A percentile compares a stretch with the other conserved stretches of the same genome.
phyloP scores from a whole-genome alignment of 495 filamentous ascomycete genomes.

The Aspergillus nanangensis region DNA sequence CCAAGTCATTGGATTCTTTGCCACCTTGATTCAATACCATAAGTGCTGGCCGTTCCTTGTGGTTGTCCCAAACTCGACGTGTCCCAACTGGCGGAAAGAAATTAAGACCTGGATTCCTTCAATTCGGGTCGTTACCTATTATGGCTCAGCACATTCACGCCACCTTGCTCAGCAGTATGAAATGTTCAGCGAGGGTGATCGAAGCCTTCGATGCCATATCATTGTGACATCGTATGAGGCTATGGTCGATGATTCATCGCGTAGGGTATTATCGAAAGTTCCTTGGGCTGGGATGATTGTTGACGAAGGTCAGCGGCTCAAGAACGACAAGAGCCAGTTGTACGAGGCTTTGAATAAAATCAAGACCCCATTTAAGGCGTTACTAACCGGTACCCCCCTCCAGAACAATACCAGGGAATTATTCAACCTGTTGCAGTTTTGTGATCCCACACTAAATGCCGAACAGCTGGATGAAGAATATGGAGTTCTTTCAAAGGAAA shows the following conservation, averaged over 20 bases:
- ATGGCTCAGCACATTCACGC: constrained; percentile 67
- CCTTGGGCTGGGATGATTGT: constrained; percentile 88
- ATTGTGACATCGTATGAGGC: constrained; percentile 95
- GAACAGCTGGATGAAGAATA: constrained; percentile 70
- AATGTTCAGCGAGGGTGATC: constrained; percentile 64
- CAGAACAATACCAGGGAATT: constrained; percentile 94
- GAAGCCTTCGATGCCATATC: constrained; percentile 74
- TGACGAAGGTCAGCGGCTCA: constrained; percentile 94
- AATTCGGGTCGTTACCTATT: constrained; percentile 86
- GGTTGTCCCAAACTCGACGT: constrained; percentile 91
- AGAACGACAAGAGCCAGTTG: constrained; percentile 82
- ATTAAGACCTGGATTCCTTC: constrained; percentile 90
- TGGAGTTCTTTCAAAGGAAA: constrained; percentile 68
- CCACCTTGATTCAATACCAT: constrained; percentile 73
- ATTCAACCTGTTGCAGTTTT: constrained; percentile 92
- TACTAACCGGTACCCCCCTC: constrained; percentile 86
- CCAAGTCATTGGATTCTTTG: constrained; percentile 81
- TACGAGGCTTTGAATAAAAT: constrained; percentile 69
- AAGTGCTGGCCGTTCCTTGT: constrained; percentile 88
- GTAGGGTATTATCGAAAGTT: constrained; percentile 56
- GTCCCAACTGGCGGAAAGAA: constrained; percentile 94
- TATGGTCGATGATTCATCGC: constrained; percentile 62
- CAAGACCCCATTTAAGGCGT: constrained; percentile 71
- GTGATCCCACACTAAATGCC: constrained; percentile 68
- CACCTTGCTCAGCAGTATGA: constrained; percentile 71